Percentiles rank a stretch among this genome's conserved stretches.
These are phyloP conservation scores for Populus trichocarpa DNA, from an alignment of 441 rosid genomes.

Conservation along the genomic window DNA sequence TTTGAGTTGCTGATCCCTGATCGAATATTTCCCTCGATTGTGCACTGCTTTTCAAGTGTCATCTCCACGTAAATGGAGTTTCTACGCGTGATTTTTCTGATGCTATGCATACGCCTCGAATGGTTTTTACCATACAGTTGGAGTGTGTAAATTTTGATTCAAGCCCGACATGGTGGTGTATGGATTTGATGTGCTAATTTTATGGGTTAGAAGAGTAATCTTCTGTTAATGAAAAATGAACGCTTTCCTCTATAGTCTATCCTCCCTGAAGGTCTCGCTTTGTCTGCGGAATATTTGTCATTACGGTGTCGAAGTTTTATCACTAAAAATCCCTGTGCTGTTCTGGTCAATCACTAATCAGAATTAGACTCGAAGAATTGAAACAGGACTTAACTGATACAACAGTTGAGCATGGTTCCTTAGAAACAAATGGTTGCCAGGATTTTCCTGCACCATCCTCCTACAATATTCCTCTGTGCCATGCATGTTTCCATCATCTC, in stretches of 20 bases:
- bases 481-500: too few species aligned
- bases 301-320: too few species aligned
- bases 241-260: background rate
- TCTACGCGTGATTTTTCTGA: background rate
- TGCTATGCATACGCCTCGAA: slow-evolving; percentile 22
- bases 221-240: background rate
- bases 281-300: background rate
- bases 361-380: too few species aligned
- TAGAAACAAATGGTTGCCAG: too few species aligned
- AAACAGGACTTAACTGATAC: too few species aligned
- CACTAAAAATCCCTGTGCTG: too few species aligned
- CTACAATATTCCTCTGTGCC: too few species aligned
- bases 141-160: slow-evolving; percentile 37
- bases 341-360: too few species aligned
- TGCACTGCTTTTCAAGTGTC: slow-evolving; percentile 34
- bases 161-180: slow-evolving; percentile 2
- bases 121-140: slow-evolving; percentile 48
- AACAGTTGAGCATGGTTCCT: too few species aligned
- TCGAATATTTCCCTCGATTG: slow-evolving; percentile 19
- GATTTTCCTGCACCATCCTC: too few species aligned
- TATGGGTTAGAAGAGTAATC: background rate
- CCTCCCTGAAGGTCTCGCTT: background rate
- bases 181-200: slow-evolving; percentile 13
- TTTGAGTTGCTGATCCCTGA: slow-evolving; percentile 18
- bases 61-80: slow-evolving; percentile 28